A percentile compares a stretch with the other conserved stretches of the same genome.
These are phyloP conservation scores for Pyrenophora graminea DNA, from an alignment of 2,329 filamentous ascomycete genomes.

Conservation along the genomic window DNA sequence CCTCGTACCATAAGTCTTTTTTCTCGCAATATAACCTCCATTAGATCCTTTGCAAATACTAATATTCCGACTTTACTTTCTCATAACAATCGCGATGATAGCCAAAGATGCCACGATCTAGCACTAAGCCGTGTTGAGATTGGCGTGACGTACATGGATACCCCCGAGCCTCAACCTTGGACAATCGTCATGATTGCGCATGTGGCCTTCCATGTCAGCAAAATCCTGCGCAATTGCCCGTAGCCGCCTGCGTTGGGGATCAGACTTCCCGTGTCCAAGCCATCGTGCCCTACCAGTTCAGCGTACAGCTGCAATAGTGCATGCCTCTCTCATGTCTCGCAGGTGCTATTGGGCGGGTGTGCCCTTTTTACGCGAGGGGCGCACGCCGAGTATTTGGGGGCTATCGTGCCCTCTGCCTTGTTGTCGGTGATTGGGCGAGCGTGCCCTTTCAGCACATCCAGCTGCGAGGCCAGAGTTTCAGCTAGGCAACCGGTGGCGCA, in stretches of 20 bases:
- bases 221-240: not conserved
- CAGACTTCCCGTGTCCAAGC: constrained; percentile 3
- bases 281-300: constrained; percentile 4
- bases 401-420: not conserved
- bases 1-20: no score
- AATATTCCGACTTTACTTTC: no score
- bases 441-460: not conserved
- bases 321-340: not conserved
- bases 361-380: not conserved
- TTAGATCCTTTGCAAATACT: no score
- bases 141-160: no score
- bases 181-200: not conserved
- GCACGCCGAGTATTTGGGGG: not conserved
- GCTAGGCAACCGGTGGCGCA: not conserved
- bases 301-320: not conserved
- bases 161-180: no score
- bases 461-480: not conserved
- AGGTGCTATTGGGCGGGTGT: not conserved
- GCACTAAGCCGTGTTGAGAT: no score
- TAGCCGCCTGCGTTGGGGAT: not conserved
- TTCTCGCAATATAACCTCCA: no score
- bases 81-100: no score
- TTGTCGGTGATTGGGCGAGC: not conserved
- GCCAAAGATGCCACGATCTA: no score
- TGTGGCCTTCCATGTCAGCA: not conserved